Base-by-base conservation (phyloP, 1,139 yeast species). In the Scheffersomyces stambukii region DNA sequence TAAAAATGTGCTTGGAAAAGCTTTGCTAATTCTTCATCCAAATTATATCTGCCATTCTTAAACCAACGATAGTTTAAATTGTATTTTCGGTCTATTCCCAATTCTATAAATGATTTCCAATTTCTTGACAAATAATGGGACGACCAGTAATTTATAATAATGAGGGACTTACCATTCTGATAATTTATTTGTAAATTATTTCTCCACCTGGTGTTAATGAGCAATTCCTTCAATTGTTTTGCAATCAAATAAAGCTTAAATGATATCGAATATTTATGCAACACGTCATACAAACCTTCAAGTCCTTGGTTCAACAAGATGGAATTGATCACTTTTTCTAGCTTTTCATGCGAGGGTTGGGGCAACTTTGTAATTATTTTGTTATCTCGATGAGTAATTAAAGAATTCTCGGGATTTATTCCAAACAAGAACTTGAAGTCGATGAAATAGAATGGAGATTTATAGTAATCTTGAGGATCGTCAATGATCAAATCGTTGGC, bases 181-280 rank as follows among this genome's bases (percentile, higher is more conserved):
- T 81, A 82, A 19, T 70, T 67, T 51, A 81, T 88, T 28, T 76
- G 75, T 31, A 89, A 54, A 33, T 75, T 75, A 10, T 81, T 77
- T 28, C 78, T 70, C 81, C 94, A 83, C 35, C 64, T 62, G 26
- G 64, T 49, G 25, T 74, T 64, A 19, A 80, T 75, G 17, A 58
- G 44, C 35, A 82, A 56, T 13, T 67, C 70, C 19, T 68, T 63
- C 30, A 88, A 56, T 46, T 84, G 91, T 24, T 74, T 65, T 36
- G 84, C 79, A 12, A 88, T 62, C 33, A 81, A 60, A 41, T 82
- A 77, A 17, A 89, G 63, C 50, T 85, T 85, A 57, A 82, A 80
- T 16, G 85, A 77, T 18, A 80, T 71, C 8, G 91, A 69, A 50
- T 82, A 85, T 40, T 74, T 70, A 42, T 82, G 83, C 34, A 89